A percentile compares a stretch with the other conserved stretches of the same genome.
These are phyloP conservation scores for Yarrowia sp. DNA, from an alignment of 805 yeast genomes.

Conservation along the genomic window DNA sequence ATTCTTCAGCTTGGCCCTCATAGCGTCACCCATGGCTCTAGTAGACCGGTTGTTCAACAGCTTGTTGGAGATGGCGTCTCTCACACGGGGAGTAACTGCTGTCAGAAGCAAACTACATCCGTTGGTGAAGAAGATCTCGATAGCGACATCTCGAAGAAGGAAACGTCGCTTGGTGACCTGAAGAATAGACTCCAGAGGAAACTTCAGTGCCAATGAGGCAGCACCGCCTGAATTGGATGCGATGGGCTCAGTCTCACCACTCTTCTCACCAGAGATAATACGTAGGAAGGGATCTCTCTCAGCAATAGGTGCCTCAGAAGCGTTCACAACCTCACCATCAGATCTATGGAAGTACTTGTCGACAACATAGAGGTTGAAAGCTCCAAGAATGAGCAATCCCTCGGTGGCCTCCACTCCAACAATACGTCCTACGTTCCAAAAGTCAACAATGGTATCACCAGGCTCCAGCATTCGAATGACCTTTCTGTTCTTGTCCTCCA, in stretches of 20 bases:
- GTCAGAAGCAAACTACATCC: slow-evolving; percentile 76
- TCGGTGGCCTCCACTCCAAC: slow-evolving; percentile 80
- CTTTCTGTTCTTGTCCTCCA: slow-evolving; percentile 72
- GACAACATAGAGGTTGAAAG: slow-evolving; percentile 67
- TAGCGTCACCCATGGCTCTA: slow-evolving; percentile 14
- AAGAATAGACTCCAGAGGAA: slow-evolving; percentile 57
- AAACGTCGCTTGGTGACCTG: slow-evolving; percentile 78
- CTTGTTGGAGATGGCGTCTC: slow-evolving; percentile 26
- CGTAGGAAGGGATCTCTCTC: slow-evolving; percentile 73
- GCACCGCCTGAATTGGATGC: not conserved
- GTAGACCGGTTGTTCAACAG: slow-evolving; percentile 27
- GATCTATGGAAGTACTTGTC: slow-evolving; percentile 67
- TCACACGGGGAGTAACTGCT: slow-evolving; percentile 54
- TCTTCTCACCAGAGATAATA: slow-evolving; percentile 61
- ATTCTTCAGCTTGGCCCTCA: slow-evolving; percentile 28
- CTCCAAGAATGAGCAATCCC: slow-evolving; percentile 75
- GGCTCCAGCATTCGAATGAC: slow-evolving; percentile 70
- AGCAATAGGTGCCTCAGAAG: slow-evolving; percentile 66
- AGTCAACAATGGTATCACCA: slow-evolving; percentile 72
- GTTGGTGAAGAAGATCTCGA: slow-evolving; percentile 76
- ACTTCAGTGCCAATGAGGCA: slow-evolving; percentile 25
- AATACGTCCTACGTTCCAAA: slow-evolving; percentile 79
- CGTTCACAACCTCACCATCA: slow-evolving; percentile 65
- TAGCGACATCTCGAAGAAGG: slow-evolving; percentile 76
- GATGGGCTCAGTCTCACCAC: not conserved